phyloP scores from a whole-genome alignment of 495 filamentous ascomycete genomes.

The Aspergillus campestris region DNA sequence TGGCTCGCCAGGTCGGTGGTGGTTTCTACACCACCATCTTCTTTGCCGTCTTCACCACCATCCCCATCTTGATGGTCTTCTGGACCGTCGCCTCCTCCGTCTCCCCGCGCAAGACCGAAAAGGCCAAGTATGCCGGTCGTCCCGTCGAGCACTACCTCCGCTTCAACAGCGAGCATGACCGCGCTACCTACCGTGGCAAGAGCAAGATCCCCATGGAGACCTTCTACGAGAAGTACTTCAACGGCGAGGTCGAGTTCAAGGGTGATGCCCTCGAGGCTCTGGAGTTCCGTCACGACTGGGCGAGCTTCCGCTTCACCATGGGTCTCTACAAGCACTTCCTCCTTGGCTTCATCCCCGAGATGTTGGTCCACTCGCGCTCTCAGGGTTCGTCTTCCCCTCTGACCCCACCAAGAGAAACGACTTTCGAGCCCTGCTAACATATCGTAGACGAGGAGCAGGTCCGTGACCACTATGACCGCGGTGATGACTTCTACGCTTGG shows the following conservation, averaged over 20 bases:
- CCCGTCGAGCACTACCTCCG: constrained; percentile 56
- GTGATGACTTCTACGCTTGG: constrained; percentile 70
- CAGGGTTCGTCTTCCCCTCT: constrained; percentile 41
- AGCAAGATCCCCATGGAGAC: constrained; percentile 59
- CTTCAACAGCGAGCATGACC: constrained; percentile 52
- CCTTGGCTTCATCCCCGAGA: constrained; percentile 59
- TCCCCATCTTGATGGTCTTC: constrained; percentile 50
- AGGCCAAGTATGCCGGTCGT: constrained; percentile 50
- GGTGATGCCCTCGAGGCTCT: constrained; percentile 51
- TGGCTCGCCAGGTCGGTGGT: constrained; percentile 44
- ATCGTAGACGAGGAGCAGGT: constrained; percentile 66
- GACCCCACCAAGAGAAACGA: neutral
- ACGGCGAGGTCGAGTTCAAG: constrained; percentile 55
- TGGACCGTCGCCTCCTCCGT: constrained; percentile 50
- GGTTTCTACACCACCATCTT: constrained; percentile 50
- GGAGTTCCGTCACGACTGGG: constrained; percentile 63
- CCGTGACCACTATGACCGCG: constrained; percentile 66
- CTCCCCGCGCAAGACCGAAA: constrained; percentile 55
- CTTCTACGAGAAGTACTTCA: constrained; percentile 62
- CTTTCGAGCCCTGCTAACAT: constrained; percentile 5
- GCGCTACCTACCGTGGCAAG: constrained; percentile 48
- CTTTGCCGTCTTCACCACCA: constrained; percentile 44
- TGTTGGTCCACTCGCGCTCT: constrained; percentile 59
- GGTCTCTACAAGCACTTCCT: constrained; percentile 59
- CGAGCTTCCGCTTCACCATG: constrained; percentile 59